phyloP scores from a whole-genome alignment of 2,329 filamentous ascomycete species.

The Cytospora chrysosperma region DNA sequence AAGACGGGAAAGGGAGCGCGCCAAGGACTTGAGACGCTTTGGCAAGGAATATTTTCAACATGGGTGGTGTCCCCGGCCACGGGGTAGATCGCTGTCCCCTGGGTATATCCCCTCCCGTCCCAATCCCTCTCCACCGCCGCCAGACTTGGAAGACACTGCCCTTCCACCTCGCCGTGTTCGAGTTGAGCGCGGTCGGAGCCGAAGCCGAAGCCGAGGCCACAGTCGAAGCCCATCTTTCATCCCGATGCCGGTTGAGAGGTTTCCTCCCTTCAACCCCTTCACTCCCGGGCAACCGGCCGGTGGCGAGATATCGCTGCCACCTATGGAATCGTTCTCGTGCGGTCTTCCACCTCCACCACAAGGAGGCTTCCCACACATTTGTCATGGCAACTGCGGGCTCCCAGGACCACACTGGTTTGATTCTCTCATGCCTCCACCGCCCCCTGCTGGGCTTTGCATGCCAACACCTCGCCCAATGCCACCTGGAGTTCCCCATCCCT shows the following conservation, averaged over 20 bases:
- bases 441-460: background rate
- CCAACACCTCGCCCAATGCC: background rate
- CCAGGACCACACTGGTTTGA: background rate
- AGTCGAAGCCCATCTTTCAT: background rate
- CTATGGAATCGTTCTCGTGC: background rate
- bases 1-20: slow-evolving; percentile 9
- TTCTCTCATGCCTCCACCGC: background rate
- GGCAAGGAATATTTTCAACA: slow-evolving; percentile 1
- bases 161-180: background rate
- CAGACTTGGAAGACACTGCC: background rate
- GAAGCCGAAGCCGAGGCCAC: slow-evolving; percentile 2
- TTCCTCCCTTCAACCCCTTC: slow-evolving; percentile 4
- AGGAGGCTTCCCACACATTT: background rate
- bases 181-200: background rate
- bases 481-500: background rate
- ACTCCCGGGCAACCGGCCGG: background rate
- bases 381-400: background rate
- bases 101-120: background rate
- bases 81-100: slow-evolving; percentile 10
- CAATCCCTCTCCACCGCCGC: background rate
- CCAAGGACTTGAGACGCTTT: background rate
- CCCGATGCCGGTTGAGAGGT: background rate
- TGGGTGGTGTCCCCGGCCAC: background rate
- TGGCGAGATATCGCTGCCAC: background rate
- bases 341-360: background rate